phyloP scores from a whole-genome alignment of 2,329 filamentous ascomycete species.

The Claviceps sp. region DNA sequence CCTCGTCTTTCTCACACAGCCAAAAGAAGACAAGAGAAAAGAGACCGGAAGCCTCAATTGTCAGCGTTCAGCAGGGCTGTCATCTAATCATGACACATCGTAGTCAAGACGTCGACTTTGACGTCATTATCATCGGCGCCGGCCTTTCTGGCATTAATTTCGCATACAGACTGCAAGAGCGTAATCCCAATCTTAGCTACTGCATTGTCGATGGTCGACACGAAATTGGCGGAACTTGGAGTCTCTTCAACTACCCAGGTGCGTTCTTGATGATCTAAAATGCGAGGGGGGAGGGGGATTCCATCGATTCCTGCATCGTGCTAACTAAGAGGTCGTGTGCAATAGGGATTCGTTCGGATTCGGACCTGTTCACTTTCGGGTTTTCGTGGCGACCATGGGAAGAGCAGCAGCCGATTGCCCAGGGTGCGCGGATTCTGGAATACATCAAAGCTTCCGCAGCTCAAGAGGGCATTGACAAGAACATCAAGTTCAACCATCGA shows the following conservation, averaged over 20 bases:
- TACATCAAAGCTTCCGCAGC: conserved; percentile 37
- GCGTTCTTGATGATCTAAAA: neutral
- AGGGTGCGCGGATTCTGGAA: conserved; percentile 31
- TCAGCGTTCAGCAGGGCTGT: neutral
- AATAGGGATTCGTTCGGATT: conserved; percentile 46
- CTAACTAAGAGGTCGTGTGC: neutral
- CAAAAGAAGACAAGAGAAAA: neutral
- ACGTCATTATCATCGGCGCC: conserved; percentile 52
- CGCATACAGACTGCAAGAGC: conserved; percentile 47
- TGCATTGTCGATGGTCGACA: conserved; percentile 51
- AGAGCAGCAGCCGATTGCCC: conserved; percentile 34
- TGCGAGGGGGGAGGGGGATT: neutral
- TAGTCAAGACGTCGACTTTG: conserved; percentile 13
- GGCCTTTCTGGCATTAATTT: conserved; percentile 61
- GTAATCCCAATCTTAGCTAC: conserved; percentile 41
- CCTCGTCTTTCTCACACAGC: neutral
- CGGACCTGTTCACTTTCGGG: conserved; percentile 42
- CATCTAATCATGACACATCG: neutral
- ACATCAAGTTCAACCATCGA: conserved; percentile 35
- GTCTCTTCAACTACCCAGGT: conserved; percentile 56
- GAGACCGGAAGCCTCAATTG: neutral
- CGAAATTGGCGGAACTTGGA: conserved; percentile 59
- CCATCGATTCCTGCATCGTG: neutral
- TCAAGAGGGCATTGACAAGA: conserved; percentile 22
- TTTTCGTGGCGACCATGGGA: conserved; percentile 60